These are phyloP conservation scores for Penicillium sp. DNA, from an alignment of 2,329 filamentous ascomycete genomes.

Conservation along the genomic window DNA sequence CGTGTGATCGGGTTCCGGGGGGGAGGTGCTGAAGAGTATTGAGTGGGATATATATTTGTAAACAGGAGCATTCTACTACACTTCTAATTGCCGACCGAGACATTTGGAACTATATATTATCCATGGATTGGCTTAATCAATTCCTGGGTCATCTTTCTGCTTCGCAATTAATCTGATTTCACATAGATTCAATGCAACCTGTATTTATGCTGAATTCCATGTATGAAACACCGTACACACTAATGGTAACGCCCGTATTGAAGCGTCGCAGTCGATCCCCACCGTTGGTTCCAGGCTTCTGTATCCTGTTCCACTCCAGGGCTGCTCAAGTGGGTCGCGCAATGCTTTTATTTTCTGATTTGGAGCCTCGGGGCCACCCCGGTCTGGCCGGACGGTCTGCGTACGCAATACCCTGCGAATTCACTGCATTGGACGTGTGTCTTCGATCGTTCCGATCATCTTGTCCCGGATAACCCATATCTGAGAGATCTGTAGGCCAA, in stretches of 20 bases:
- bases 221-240: constrained; percentile 1
- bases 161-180: not conserved
- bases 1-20: not conserved
- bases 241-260: constrained; percentile 11
- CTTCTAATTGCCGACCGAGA: not conserved
- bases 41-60: not conserved
- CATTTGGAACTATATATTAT: not conserved
- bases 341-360: constrained; percentile 18
- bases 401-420: not conserved
- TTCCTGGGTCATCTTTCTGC: not conserved
- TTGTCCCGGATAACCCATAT: not conserved
- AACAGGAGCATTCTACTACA: not conserved
- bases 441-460: not conserved
- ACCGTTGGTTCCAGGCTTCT: constrained; percentile 18
- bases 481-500: not conserved
- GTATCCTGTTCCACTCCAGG: constrained; percentile 12
- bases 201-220: not conserved
- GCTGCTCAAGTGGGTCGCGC: constrained; percentile 18
- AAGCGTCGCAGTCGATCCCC: constrained; percentile 17
- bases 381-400: constrained; percentile 9
- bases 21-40: not conserved
- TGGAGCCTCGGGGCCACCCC: constrained; percentile 17
- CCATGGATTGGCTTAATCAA: not conserved
- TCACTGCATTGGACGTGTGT: not conserved
- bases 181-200: not conserved